Conservation (phyloP, 2,329 filamentous ascomycete genomes). For the Aspergillus aculeatinus region DNA sequence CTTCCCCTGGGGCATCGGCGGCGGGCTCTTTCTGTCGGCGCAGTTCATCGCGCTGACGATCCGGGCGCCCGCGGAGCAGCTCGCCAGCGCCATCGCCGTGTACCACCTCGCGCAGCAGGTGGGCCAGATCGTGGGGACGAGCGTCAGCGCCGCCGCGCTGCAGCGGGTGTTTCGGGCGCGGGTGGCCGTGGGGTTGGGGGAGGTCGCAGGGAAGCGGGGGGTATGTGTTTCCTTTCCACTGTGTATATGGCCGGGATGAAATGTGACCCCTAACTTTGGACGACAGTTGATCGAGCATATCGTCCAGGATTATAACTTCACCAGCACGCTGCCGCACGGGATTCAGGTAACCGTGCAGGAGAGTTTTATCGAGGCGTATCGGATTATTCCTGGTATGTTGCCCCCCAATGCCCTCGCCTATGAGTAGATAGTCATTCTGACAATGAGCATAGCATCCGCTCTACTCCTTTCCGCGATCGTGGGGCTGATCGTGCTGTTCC, state of each 20-base stretch:
- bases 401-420: not conserved
- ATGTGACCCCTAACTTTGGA: no score
- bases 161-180: not conserved
- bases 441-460: not conserved
- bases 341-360: not conserved
- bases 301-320: not conserved
- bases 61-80: not conserved
- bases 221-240: no score
- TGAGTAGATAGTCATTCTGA: no score
- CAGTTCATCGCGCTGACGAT: not conserved
- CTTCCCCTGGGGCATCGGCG: not conserved
- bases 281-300: not conserved
- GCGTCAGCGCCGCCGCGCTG: not conserved
- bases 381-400: not conserved
- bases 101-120: not conserved
- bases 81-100: not conserved
- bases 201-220: not conserved
- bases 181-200: not conserved
- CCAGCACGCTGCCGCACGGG: not conserved
- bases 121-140: not conserved
- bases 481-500: not conserved
- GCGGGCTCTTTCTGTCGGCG: not conserved
- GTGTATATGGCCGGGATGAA: no score
- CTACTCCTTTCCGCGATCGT: not conserved
- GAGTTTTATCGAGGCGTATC: not conserved